Evolutionary conservation across 2,329 filamentous ascomycete genomes (phyloP).

Genomic region (Aspergillus brunneoviolaceus): DNA sequence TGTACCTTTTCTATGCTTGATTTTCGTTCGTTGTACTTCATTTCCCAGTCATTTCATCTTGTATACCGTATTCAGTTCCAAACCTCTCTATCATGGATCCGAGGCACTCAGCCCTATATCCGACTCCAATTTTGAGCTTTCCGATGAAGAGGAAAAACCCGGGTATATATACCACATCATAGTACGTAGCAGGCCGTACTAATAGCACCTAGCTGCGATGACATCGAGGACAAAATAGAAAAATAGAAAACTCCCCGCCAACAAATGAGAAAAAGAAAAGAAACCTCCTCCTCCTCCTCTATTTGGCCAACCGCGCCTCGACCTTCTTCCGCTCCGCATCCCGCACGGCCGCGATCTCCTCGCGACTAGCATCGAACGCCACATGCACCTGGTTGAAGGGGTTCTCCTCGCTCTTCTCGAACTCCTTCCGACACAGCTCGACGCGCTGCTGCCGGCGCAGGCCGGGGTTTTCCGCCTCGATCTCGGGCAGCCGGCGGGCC

Average conservation of each 20-base stretch:
- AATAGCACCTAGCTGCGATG: not conserved
- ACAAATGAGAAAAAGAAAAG: not conserved
- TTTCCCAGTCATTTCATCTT: not conserved
- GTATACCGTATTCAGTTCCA: not conserved
- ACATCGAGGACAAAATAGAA: too few species aligned
- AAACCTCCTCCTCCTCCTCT: not conserved
- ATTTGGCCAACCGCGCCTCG: conserved; percentile 62
- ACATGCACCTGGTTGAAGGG: conserved; percentile 85
- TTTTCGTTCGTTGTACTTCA: not conserved
- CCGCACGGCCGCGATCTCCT: conserved; percentile 69
- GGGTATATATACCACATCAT: not conserved
- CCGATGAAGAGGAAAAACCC: not conserved
- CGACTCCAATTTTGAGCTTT: not conserved
- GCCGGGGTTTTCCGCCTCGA: conserved; percentile 79
- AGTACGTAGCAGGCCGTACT: not conserved
- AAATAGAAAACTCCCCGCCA: too few species aligned
- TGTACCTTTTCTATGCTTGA: not conserved
- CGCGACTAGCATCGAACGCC: conserved; percentile 72
- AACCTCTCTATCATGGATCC: not conserved
- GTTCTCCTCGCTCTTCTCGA: conserved; percentile 91
- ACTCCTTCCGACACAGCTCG: conserved; percentile 83
- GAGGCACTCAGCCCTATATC: not conserved
- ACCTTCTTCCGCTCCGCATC: conserved; percentile 69
- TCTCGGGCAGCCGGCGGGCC: conserved; percentile 76
- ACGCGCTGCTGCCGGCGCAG: conserved; percentile 81